A percentile compares a stretch with the other conserved stretches of the same genome.
These are phyloP conservation scores for Seiridium unicorne DNA, from an alignment of 2,329 filamentous ascomycete genomes.

Conservation along the genomic window DNA sequence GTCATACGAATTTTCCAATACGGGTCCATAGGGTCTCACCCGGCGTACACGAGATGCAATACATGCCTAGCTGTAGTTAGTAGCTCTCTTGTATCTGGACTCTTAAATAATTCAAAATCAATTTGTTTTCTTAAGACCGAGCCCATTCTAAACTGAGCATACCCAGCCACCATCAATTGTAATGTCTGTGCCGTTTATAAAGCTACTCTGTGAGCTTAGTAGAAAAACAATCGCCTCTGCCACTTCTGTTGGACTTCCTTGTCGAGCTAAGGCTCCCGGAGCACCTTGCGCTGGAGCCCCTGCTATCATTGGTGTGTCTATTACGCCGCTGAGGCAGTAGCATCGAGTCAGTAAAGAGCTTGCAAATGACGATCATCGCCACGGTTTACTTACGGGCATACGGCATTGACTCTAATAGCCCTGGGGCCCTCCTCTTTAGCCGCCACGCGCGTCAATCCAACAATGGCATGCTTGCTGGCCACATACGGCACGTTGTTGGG, in stretches of 20 bases:
- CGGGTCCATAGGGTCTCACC: too few species aligned
- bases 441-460: conserved; percentile 11
- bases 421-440: conserved; percentile 13
- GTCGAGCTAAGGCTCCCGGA: not conserved
- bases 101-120: too few species aligned
- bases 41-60: too few species aligned
- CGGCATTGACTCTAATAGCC: conserved; percentile 8
- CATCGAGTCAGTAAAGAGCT: not conserved
- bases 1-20: too few species aligned
- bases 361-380: not conserved
- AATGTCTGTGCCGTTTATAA: not conserved
- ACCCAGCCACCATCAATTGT: not conserved
- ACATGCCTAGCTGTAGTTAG: too few species aligned
- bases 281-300: not conserved
- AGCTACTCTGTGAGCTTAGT: not conserved
- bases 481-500: conserved; percentile 17
- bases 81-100: too few species aligned
- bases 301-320: not conserved
- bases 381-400: conserved; percentile 6
- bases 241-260: not conserved
- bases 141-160: too few species aligned
- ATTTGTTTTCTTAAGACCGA: too few species aligned
- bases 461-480: conserved; percentile 12
- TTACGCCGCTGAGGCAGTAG: not conserved
- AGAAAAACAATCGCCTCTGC: not conserved